These are phyloP conservation scores for Zizania latifolia DNA, from an alignment of 176 grass and related monocot species.

Conservation along the genomic window DNA sequence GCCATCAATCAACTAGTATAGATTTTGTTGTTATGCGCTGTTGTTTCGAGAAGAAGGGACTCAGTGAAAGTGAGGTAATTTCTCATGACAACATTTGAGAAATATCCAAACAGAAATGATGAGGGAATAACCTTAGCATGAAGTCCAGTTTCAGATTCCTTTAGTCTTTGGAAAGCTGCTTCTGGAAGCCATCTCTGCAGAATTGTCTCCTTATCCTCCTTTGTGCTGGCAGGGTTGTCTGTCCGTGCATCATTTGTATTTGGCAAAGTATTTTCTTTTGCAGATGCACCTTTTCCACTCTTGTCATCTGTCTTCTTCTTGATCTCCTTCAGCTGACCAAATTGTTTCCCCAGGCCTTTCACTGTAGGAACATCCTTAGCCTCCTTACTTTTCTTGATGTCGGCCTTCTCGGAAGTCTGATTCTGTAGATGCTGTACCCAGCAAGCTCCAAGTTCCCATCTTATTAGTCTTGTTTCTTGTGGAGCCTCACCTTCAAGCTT, in stretches of 20 bases:
- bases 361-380: constrained; percentile 68
- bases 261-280: constrained; percentile 39
- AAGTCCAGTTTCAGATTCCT: constrained; percentile 86
- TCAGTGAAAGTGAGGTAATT: constrained; percentile 3
- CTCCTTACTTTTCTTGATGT: constrained; percentile 66
- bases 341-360: constrained; percentile 94
- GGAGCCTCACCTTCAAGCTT: constrained; percentile 69
- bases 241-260: constrained; percentile 36
- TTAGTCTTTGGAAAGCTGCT: constrained; percentile 69
- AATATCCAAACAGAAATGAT: constrained; percentile 18
- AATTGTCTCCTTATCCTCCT: constrained; percentile 54
- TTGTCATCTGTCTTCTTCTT: constrained; percentile 92
- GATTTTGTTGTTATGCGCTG: not conserved
- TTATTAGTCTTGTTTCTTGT: constrained; percentile 58
- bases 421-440: constrained; percentile 98
- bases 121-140: constrained; percentile 71
- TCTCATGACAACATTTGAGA: not conserved
- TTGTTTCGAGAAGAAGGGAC: not conserved
- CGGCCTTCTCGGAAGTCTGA: constrained; percentile 66
- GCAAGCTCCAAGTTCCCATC: constrained; percentile 98
- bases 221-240: constrained; percentile 24
- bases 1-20: not conserved
- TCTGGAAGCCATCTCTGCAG: constrained; percentile 69
- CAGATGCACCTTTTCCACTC: constrained; percentile 34
- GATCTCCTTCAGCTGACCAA: constrained; percentile 88